Evolutionary conservation across 2,329 filamentous ascomycete genomes (phyloP), one percentile per base, ranked within the genome.

Genomic region (Cladophialophora psammophila): DNA sequence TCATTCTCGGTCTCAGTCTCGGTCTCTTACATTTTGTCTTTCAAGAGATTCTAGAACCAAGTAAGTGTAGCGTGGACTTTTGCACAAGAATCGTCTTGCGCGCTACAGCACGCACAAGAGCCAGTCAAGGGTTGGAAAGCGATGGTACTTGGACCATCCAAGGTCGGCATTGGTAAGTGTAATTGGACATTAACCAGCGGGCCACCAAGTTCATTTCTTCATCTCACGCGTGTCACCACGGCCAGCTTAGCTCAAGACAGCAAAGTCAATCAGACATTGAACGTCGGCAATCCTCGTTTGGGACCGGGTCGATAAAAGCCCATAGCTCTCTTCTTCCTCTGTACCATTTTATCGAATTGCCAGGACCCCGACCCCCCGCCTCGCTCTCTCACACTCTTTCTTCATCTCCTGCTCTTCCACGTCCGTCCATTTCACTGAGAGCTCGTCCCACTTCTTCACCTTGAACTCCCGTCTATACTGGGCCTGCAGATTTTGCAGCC

Each of bases 371-470:
- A 87, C 80, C 0, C 88, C 87, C 61, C 83, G 81, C 63, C 87
- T 83, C 2, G 87, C 87, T 63, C 77, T 80, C 72, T 85, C 81
- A 72, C 84, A 86, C 1, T 87, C 87, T 65, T 76, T 78, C 70
- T 84, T 84, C 61, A 90, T 74, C 52, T 82, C 83, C 75, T 89
- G 87, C 70, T 88, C 85, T 74, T 90, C 88, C 2, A 79, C 80
- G 77, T 90, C 87, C 20, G 87, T 89, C 88, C 88, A 90, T 72
- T 87, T 84, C 42, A 89, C 85, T 59, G 79, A 86, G 69, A 90
- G 73, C 66, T 89, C 80, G 74, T 89, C 85, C 87, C 87, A 90
- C 64, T 88, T 88, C 76, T 85, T 86, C 20, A 83, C 81, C 64
- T 81, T 79, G 72, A 84, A 89, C 73, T 89, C 87, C 61, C 83